Evolutionary conservation across 495 filamentous ascomycete genomes (phyloP).

Genomic region (Letharia lupina): DNA sequence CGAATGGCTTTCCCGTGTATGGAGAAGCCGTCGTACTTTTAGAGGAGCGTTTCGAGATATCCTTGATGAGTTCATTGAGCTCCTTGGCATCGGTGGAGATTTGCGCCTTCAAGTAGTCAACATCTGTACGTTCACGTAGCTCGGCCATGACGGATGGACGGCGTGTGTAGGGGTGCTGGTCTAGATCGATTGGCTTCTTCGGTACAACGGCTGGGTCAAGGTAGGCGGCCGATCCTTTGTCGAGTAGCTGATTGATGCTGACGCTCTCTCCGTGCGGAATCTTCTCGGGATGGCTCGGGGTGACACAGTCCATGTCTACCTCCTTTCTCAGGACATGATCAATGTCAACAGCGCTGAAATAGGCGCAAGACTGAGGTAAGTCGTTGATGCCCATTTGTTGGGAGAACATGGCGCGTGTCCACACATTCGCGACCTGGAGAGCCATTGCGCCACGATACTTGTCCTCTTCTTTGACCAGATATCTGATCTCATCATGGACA

Average conservation of each 20-base stretch:
- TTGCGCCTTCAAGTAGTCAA: constrained; percentile 71
- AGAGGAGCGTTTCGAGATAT: constrained; percentile 30
- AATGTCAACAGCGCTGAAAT: constrained; percentile 91
- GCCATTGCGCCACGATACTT: constrained; percentile 86
- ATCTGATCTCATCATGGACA: constrained; percentile 96
- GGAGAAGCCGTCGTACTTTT: constrained; percentile 16
- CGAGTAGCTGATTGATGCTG: constrained; percentile 66
- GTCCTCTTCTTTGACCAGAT: constrained; percentile 77
- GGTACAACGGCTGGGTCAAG: constrained; percentile 58
- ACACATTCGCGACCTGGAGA: constrained; percentile 86
- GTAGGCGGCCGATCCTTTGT: constrained; percentile 51
- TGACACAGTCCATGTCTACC: constrained; percentile 94
- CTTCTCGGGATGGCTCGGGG: constrained; percentile 68
- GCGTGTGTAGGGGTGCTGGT: constrained; percentile 55
- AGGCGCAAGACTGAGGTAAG: constrained; percentile 86
- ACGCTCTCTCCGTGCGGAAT: constrained; percentile 82
- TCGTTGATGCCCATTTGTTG: constrained; percentile 96
- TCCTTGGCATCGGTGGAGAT: constrained; percentile 69
- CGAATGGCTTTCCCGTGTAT: constrained; percentile 16
- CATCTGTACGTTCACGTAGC: constrained; percentile 44
- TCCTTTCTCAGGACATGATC: constrained; percentile 92
- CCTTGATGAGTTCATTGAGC: constrained; percentile 62
- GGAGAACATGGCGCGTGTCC: constrained; percentile 94
- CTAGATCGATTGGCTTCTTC: constrained; percentile 41
- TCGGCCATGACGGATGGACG: constrained; percentile 73